A percentile compares a stretch with the other conserved stretches of the same genome.
phyloP scores from a whole-genome alignment of 2,329 filamentous ascomycete species.

The Thielaviopsis euricoi region DNA sequence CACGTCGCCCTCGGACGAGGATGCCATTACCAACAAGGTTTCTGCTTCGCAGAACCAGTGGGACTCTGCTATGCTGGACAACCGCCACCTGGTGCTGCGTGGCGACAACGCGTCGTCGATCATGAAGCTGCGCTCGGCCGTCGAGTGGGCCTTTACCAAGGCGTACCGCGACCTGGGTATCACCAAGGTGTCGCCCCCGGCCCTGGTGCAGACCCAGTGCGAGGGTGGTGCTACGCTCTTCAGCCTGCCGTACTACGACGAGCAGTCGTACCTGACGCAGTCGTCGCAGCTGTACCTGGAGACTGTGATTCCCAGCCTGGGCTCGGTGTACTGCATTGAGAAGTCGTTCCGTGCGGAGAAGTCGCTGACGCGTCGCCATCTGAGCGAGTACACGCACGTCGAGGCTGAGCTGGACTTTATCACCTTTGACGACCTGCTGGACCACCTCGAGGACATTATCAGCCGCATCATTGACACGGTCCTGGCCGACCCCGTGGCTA shows the following conservation, averaged over 20 bases:
- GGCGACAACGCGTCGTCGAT: constrained; percentile 72
- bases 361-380: constrained; percentile 78
- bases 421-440: constrained; percentile 73
- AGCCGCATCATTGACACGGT: constrained; percentile 70
- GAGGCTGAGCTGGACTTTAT: constrained; percentile 96
- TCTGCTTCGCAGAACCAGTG: constrained; percentile 29
- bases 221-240: constrained; percentile 88
- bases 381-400: constrained; percentile 93
- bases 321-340: constrained; percentile 94
- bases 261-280: constrained; percentile 86
- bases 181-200: constrained; percentile 74
- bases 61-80: constrained; percentile 56
- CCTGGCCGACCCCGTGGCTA: constrained; percentile 55
- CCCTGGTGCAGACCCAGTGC: constrained; percentile 87
- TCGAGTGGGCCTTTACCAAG: constrained; percentile 65
- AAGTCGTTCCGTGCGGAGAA: constrained; percentile 98
- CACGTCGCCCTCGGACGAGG: constrained; percentile 68
- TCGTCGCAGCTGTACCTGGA: constrained; percentile 96
- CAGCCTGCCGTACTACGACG: constrained; percentile 74
- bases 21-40: constrained; percentile 73
- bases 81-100: constrained; percentile 70
- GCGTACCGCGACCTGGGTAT: constrained; percentile 62
- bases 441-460: constrained; percentile 73
- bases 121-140: constrained; percentile 70
- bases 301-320: constrained; percentile 76